A percentile compares a stretch with the other conserved stretches of the same genome.
Evolutionary conservation across 768 basidiomycete genomes (phyloP).

Genomic region (Psilocybe sp.): DNA sequence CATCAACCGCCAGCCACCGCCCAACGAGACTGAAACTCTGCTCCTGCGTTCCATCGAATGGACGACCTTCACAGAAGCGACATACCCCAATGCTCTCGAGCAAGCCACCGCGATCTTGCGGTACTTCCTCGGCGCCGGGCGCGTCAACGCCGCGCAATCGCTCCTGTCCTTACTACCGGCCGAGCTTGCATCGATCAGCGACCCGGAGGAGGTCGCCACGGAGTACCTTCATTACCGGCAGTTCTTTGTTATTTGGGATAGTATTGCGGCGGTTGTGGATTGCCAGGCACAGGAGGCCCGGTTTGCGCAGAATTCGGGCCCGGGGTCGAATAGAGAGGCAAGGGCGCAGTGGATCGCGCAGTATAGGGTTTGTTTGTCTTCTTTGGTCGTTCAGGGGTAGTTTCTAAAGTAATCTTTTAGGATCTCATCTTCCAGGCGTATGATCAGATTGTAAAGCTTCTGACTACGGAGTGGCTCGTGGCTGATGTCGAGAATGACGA

Average conservation of each 20-base stretch:
- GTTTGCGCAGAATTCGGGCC: constrained; percentile 21
- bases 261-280: constrained; percentile 58
- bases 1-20: constrained; percentile 51
- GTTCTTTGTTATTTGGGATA: constrained; percentile 76
- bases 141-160: constrained; percentile 63
- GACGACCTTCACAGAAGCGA: constrained; percentile 77
- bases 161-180: constrained; percentile 59
- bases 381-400: background rate
- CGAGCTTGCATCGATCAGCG: constrained; percentile 59
- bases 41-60: constrained; percentile 90
- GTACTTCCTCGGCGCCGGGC: constrained; percentile 82
- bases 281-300: constrained; percentile 48
- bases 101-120: constrained; percentile 87
- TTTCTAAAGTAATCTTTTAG: constrained; percentile 25
- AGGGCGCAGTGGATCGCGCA: constrained; percentile 60
- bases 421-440: constrained; percentile 60
- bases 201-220: constrained; percentile 68
- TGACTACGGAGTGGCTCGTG: constrained; percentile 78
- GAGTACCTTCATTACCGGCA: constrained; percentile 80
- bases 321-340: constrained; percentile 57
- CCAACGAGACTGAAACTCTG: constrained; percentile 56
- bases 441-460: constrained; percentile 63
- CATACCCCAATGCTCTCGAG: constrained; percentile 74
- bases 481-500: constrained; percentile 43
- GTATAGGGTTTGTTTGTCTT: constrained; percentile 48